Percentiles rank a stretch among this genome's conserved stretches.
These are phyloP conservation scores for Cucurbita argyrosperma DNA, from an alignment of 306 rosid genomes.

Conservation along the genomic window DNA sequence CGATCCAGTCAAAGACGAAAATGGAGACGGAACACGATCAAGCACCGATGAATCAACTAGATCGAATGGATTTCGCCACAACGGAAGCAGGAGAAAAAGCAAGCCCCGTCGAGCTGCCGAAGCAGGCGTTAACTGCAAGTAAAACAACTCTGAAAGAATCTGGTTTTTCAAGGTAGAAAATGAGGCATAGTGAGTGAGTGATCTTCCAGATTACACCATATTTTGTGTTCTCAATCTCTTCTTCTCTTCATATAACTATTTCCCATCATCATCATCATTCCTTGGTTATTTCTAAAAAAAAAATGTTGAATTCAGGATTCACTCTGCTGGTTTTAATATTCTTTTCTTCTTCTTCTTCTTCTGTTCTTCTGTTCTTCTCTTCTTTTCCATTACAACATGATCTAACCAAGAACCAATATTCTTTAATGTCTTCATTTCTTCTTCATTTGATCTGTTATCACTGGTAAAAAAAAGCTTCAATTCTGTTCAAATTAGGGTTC, in stretches of 20 bases:
- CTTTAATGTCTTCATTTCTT: not conserved
- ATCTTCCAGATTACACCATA: constrained; percentile 16
- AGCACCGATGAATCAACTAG: constrained; percentile 24
- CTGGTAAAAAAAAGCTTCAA: not conserved
- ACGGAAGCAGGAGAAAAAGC: constrained; percentile 72
- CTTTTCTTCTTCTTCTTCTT: not conserved
- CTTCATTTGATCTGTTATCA: not conserved
- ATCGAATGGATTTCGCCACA: constrained; percentile 56
- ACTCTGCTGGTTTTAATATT: not conserved
- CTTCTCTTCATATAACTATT: constrained; percentile 23
- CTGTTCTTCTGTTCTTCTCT: not conserved
- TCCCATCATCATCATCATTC: constrained; percentile 6
- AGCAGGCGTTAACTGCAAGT: constrained; percentile 72
- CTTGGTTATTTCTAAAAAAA: not conserved
- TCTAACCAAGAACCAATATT: not conserved
- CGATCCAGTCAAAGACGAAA: constrained; percentile 29
- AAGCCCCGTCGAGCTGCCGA: constrained; percentile 91
- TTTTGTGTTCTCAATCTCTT: constrained; percentile 22
- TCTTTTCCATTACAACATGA: not conserved
- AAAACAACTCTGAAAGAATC: constrained; percentile 8
- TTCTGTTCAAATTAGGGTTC: not conserved
- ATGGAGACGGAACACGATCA: constrained; percentile 19
- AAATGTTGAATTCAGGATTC: constrained; percentile 1
- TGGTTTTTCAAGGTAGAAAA: constrained; percentile 6
- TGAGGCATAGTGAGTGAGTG: constrained; percentile 2